Evolutionary conservation across 768 basidiomycete species (phyloP).

Genomic region (Butyriboletus loyo): DNA sequence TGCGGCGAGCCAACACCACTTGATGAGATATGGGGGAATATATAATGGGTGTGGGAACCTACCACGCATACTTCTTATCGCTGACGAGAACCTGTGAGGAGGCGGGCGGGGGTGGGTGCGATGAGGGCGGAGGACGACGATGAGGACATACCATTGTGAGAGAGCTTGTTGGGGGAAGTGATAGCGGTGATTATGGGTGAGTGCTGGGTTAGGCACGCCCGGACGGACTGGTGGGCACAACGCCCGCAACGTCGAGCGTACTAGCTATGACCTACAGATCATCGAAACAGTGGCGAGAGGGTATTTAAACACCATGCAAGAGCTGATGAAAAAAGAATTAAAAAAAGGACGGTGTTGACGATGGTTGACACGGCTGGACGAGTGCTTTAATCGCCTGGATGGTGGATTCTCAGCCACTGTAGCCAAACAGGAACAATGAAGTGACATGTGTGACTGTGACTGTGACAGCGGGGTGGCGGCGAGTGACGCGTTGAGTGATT

Average conservation of each 20-base stretch:
- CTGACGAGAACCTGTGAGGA: constrained; percentile 60
- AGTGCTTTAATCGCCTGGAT: constrained; percentile 27
- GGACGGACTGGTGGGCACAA: constrained; percentile 36
- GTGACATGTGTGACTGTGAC: constrained; percentile 5
- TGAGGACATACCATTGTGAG: constrained; percentile 42
- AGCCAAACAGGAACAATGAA: constrained; percentile 20
- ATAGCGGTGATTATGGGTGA: constrained; percentile 1
- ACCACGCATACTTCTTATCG: constrained; percentile 84
- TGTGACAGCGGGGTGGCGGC: constrained; percentile 10
- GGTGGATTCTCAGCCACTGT: constrained; percentile 23
- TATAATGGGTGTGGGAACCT: constrained; percentile 25
- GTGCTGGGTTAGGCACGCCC: constrained; percentile 18
- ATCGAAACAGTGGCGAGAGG: constrained; percentile 28
- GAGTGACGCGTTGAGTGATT: constrained; percentile 26
- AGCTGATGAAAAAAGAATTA: constrained; percentile 23
- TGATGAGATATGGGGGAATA: constrained; percentile 4
- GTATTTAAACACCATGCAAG: constrained; percentile 48
- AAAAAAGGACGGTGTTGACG: constrained; percentile 45
- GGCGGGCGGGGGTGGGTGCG: background rate
- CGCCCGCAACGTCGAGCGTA: constrained; percentile 57
- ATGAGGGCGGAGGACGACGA: background rate
- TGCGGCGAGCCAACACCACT: constrained; percentile 27
- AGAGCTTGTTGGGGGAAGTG: constrained; percentile 6
- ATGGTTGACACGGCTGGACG: constrained; percentile 43
- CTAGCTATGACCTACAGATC: constrained; percentile 42